Base-by-base conservation (phyloP, 148 eudicot species). In the Diospyros lotus region DNA sequence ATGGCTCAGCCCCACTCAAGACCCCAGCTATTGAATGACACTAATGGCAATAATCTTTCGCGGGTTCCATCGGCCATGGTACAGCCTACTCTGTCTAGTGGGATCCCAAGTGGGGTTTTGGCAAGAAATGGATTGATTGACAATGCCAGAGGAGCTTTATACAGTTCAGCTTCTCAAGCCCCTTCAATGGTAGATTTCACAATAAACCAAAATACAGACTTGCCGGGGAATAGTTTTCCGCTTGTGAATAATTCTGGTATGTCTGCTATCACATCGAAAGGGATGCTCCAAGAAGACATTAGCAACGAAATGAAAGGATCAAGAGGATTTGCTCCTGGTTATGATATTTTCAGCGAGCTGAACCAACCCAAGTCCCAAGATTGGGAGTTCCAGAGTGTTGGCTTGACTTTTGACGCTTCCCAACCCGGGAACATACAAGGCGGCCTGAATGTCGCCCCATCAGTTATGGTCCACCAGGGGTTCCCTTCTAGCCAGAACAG, bases 281-380 rank as follows among this genome's bases (percentile, higher is more conserved):
- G 84, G 61, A 75, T 77, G 66, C 73, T 81, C 62, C 94, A 81
- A 73, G 89, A 72, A 51, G 96, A 83, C 65, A 82, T 64, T 64
- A 79, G 64, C 81, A 80, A 85, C 2, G 86, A 89, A 65, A 42
- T 83, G 42, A 91, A 87, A 84, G 84, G 72, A 61, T 73, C 90
- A 10, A 77, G 90, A 77, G 90, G 87, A 58, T 84, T 78, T 63
- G 76, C 75, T 75, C 85, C 86, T 40, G 84, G 76, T 74, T 90
- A 89, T 82, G 97, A 86, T 78, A 61, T 87, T 71, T 89, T 89
- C 75, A 83, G 69, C 48, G 89, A 88, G 46, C 76, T 87, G 65
- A 82, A 82, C 15, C 96, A 84, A 14, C 86, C 72, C 15, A 90
- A 87, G 77, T 38, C 87, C 8, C 90, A 83, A 18, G 89, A 87